phyloP scores from a whole-genome alignment of 2,329 filamentous ascomycete genomes.

The Fusarium chuoi region DNA sequence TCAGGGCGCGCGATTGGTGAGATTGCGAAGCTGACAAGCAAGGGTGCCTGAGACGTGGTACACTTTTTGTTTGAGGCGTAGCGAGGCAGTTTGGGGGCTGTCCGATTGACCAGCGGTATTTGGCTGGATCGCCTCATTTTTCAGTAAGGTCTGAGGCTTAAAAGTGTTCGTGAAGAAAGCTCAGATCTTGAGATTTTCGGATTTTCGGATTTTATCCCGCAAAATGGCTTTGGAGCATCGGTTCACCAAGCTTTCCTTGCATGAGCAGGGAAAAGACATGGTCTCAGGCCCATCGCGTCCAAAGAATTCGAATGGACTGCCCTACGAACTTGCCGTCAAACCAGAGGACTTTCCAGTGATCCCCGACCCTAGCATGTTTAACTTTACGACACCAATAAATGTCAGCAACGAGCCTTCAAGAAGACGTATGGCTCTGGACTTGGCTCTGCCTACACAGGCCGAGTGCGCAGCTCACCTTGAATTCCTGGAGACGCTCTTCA shows the following conservation, averaged over 20 bases:
- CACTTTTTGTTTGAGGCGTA: background rate
- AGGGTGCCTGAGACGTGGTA: background rate
- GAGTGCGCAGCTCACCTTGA: slow-evolving; percentile 61
- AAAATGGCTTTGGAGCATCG: slow-evolving; percentile 14
- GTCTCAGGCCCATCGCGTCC: background rate
- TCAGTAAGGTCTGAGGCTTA: fast-evolving
- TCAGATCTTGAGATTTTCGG: background rate
- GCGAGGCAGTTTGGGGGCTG: background rate
- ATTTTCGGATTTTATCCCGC: fast-evolving
- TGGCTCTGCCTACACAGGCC: background rate
- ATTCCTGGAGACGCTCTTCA: slow-evolving; percentile 66
- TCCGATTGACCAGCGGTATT: background rate
- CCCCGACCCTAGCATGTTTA: background rate
- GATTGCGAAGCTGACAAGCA: background rate
- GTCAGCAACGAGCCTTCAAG: fast-evolving
- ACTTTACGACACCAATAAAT: background rate
- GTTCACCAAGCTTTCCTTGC: slow-evolving; percentile 4
- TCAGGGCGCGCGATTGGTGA: slow-evolving; percentile 1
- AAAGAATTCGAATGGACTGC: background rate
- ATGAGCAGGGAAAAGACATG: slow-evolving; percentile 15
- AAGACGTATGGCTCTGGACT: background rate
- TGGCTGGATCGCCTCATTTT: background rate
- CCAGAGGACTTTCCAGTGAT: background rate
- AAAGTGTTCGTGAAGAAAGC: background rate
- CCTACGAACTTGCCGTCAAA: background rate